Evolutionary conservation across 2,329 filamentous ascomycete genomes (phyloP).

Genomic region (Aspergillus unguis): DNA sequence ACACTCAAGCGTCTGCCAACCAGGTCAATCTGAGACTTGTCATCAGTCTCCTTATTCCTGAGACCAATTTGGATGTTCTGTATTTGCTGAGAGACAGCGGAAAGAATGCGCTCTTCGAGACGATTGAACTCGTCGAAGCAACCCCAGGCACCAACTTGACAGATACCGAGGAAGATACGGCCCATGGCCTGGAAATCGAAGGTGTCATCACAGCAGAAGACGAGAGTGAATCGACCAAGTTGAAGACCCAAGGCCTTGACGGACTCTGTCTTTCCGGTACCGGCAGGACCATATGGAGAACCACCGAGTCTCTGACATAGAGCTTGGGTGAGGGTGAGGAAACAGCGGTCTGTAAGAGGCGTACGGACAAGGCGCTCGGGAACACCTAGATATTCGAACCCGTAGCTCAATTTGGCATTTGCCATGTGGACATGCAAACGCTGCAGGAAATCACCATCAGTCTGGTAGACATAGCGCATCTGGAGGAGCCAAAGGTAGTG

Average conservation of each 20-base stretch:
- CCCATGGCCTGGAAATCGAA: conserved; percentile 99
- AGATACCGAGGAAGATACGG: conserved; percentile 97
- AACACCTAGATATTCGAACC: conserved; percentile 96
- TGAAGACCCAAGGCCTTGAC: conserved; percentile 97
- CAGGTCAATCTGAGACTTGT: conserved; percentile 86
- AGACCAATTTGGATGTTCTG: conserved; percentile 98
- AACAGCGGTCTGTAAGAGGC: conserved; percentile 95
- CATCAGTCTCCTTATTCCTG: conserved; percentile 76
- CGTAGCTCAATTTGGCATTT: conserved; percentile 91
- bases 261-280: conserved; percentile 98
- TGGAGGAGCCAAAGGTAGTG: conserved; percentile 93
- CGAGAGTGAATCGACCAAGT: conserved; percentile 92
- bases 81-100: conserved; percentile 97
- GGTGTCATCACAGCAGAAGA: conserved; percentile 99
- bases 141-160: conserved; percentile 97
- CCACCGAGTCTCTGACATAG: conserved; percentile 92
- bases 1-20: conserved; percentile 87
- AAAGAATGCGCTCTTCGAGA: conserved; percentile 94
- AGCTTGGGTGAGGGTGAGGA: conserved; percentile 94
- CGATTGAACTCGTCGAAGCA: conserved; percentile 99
- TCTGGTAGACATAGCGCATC: conserved; percentile 90
- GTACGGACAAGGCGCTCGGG: conserved; percentile 94
- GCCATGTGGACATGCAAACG: conserved; percentile 93
- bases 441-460: conserved; percentile 75
- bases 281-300: conserved; percentile 93